Base-by-base conservation (phyloP, 768 basidiomycete species). In the Arthromyces matolae region DNA sequence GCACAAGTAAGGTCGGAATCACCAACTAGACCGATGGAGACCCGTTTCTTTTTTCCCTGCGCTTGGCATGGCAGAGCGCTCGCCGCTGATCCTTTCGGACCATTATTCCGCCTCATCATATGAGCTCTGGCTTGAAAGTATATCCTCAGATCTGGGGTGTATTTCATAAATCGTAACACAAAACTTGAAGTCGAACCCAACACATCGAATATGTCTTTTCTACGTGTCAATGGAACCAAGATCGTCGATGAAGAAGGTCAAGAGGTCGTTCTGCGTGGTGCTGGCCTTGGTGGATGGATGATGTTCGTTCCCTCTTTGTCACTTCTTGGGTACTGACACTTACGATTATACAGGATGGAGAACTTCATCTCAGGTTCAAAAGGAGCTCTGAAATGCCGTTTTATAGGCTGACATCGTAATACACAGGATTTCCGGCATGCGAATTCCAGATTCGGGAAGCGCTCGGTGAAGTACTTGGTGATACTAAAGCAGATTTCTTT, bases 271-370 rank as follows among this genome's bases (percentile, higher is more conserved):
- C 70, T 86, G 38, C 72, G 80, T 10, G 88, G 88, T 22, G 86
- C 86, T 16, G 85, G 86, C 36, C 71, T 89, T 13, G 86, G 86
- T 39, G 86, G 87, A 61, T 89, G 86, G 84, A 84, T 88, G 81
- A 86, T 79, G 84, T 86, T 61, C 16, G 52, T 52, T n/a, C 10
- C 20, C 12, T 27, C 38, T 18, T 38, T 12, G 16, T 29, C 16
- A 13, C 25, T 40, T 27, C 20, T 20, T 22, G 9, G 37, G 3
- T 37, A 19, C 24, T 16, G 9, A 25, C 34, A 19, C 13, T 49
- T 16, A 47, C 14, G 12, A 8, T 5, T n/a, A 4, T 39, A 18
- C 34, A 85, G 81, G 64, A 83, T 84, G 84, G 84, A 87, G 64
- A 87, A 86, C 65, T 86, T 86, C 57, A 85, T 87, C 46, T 77